Percentiles rank a stretch among this genome's conserved stretches.
These are phyloP conservation scores for Ceratocystis cacaofunesta DNA, from an alignment of 2,329 filamentous ascomycete genomes.

Conservation along the genomic window DNA sequence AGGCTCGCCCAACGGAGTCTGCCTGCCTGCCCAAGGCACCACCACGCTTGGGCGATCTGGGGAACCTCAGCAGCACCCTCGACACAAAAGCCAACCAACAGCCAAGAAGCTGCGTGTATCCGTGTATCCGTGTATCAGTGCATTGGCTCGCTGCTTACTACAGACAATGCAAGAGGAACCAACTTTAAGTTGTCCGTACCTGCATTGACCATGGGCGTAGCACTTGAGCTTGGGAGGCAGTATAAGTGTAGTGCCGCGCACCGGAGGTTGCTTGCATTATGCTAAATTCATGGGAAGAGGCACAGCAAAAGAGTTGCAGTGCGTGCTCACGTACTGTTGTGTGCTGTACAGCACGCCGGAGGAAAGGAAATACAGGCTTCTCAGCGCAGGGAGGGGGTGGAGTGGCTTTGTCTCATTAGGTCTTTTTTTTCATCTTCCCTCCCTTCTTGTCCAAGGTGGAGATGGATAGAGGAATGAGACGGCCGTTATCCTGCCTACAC, in stretches of 20 bases:
- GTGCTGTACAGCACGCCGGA: not conserved
- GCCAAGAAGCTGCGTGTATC: not conserved
- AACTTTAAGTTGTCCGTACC: slow-evolving; percentile 3
- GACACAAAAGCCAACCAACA: too few species aligned
- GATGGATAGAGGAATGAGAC: not conserved
- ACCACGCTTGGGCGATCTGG: not conserved
- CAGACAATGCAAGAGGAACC: not conserved
- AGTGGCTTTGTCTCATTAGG: not conserved
- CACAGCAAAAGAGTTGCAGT: not conserved
- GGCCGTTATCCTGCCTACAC: not conserved
- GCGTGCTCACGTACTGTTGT: not conserved
- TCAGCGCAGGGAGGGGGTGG: not conserved
- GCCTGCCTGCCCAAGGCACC: not conserved
- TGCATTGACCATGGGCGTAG: not conserved
- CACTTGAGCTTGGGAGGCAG: not conserved
- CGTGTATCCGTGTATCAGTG: not conserved
- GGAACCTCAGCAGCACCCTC: not conserved
- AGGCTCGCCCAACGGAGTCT: not conserved
- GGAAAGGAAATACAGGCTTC: too few species aligned
- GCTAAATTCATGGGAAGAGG: not conserved
- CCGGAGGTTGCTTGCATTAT: not conserved
- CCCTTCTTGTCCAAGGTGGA: not conserved
- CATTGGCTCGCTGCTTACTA: not conserved
- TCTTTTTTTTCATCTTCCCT: not conserved
- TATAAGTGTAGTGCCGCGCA: not conserved